These are phyloP conservation scores for Claviceps monticola DNA, from an alignment of 2,329 filamentous ascomycete species.

Conservation along the genomic window DNA sequence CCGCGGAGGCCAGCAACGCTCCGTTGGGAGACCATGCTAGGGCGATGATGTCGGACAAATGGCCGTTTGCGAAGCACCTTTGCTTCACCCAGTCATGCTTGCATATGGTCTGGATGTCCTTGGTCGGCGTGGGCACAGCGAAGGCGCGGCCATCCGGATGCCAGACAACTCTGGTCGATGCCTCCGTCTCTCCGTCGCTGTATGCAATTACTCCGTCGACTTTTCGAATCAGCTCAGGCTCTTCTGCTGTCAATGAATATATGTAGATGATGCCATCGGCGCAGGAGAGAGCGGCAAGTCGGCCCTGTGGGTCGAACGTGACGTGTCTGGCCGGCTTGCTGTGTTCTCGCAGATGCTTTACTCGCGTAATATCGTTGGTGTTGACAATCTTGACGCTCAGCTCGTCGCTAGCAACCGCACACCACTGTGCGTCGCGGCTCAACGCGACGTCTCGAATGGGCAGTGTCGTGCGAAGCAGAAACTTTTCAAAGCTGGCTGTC, in stretches of 20 bases:
- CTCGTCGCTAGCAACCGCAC: slow-evolving; percentile 93
- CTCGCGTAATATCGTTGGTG: slow-evolving; percentile 59
- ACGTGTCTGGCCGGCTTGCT: slow-evolving; percentile 81
- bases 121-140: slow-evolving; percentile 66
- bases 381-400: slow-evolving; percentile 81
- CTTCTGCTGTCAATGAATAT: slow-evolving; percentile 66
- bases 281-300: slow-evolving; percentile 65
- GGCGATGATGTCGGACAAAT: slow-evolving; percentile 73
- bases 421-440: slow-evolving; percentile 71
- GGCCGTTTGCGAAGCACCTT: slow-evolving; percentile 61
- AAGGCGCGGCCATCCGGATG: slow-evolving; percentile 91
- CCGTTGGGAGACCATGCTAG: slow-evolving; percentile 92
- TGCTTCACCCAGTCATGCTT: slow-evolving; percentile 82
- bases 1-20: slow-evolving; percentile 62
- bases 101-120: slow-evolving; percentile 79
- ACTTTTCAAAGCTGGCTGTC: slow-evolving; percentile 60
- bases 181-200: slow-evolving; percentile 59
- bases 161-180: slow-evolving; percentile 66
- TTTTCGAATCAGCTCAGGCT: slow-evolving; percentile 69
- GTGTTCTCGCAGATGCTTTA: slow-evolving; percentile 73
- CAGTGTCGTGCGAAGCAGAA: slow-evolving; percentile 71
- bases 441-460: slow-evolving; percentile 78
- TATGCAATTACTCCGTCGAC: slow-evolving; percentile 75
- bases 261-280: slow-evolving; percentile 83
- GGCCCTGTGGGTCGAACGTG: slow-evolving; percentile 70